A percentile compares a stretch with the other conserved stretches of the same genome.
Evolutionary conservation across 495 filamentous ascomycete genomes (phyloP).

Genomic region (Trichoderma virens): DNA sequence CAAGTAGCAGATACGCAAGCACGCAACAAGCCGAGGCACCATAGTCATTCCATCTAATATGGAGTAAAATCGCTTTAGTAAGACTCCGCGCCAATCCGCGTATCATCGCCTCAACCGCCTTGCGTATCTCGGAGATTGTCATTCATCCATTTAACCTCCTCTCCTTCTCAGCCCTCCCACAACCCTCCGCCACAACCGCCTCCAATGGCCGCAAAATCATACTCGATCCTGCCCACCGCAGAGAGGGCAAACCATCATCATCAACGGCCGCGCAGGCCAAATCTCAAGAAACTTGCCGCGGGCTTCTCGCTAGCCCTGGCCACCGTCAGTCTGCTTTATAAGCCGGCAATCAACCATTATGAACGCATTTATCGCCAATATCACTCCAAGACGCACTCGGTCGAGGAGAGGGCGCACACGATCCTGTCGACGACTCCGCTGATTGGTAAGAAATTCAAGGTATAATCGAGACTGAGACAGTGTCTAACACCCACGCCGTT

Average conservation of each 20-base stretch:
- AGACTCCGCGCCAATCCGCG: too few species aligned
- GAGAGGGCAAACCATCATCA: background rate
- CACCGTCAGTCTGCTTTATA: background rate
- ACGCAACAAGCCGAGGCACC: too few species aligned
- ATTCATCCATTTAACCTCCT: too few species aligned
- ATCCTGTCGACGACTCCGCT: slow-evolving; percentile 69
- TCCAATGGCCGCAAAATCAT: background rate
- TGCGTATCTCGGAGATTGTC: too few species aligned
- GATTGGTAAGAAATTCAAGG: slow-evolving; percentile 56
- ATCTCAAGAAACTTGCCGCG: background rate
- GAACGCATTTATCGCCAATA: background rate
- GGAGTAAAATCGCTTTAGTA: too few species aligned
- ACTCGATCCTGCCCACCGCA: background rate
- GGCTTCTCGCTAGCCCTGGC: background rate
- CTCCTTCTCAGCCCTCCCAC: too few species aligned
- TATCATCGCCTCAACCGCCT: too few species aligned
- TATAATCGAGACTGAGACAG: too few species aligned
- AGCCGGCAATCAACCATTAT: slow-evolving; percentile 3
- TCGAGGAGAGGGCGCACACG: slow-evolving; percentile 58
- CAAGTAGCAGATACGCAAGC: too few species aligned
- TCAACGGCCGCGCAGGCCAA: background rate
- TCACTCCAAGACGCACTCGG: slow-evolving; percentile 23
- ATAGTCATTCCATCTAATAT: too few species aligned
- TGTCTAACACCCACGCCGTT: too few species aligned
- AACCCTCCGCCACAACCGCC: background rate